Conservation (phyloP, 2,329 filamentous ascomycete species). For the Diaporthe aspalathi region DNA sequence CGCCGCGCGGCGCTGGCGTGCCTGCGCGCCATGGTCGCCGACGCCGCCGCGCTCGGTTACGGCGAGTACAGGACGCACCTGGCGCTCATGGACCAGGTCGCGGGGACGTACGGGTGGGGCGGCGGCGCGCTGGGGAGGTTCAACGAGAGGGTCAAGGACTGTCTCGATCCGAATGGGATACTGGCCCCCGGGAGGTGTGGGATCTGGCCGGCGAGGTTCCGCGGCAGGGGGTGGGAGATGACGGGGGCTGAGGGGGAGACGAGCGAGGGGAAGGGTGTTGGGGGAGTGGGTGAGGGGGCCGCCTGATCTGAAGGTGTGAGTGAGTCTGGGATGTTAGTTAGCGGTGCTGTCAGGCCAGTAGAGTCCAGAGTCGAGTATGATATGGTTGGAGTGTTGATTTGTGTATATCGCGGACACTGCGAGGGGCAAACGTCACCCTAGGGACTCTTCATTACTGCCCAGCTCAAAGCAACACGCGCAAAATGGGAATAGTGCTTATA, state of each 20-base stretch:
- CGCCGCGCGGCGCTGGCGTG: constrained; percentile 45
- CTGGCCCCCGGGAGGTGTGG: constrained; percentile 59
- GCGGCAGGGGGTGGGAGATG: constrained; percentile 52
- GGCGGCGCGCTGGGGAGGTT: constrained; percentile 50
- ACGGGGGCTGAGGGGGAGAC: constrained; percentile 46
- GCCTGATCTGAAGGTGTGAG: background rate
- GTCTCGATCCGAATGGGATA: constrained; percentile 57
- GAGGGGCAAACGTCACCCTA: background rate
- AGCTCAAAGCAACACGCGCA: background rate
- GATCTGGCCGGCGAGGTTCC: constrained; percentile 53
- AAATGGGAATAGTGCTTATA: background rate
- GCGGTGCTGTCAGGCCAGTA: no score
- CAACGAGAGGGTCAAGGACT: constrained; percentile 53
- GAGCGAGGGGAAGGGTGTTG: constrained; percentile 49
- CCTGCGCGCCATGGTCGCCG: constrained; percentile 50
- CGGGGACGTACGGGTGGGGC: constrained; percentile 54
- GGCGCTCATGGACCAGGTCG: constrained; percentile 54
- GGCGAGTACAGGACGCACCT: constrained; percentile 56
- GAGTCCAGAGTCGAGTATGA: background rate
- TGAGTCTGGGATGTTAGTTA: background rate
- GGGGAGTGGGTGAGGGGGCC: background rate
- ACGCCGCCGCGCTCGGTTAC: constrained; percentile 50
- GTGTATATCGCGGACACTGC: background rate
- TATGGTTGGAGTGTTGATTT: background rate
- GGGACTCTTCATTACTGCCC: background rate